phyloP scores from a whole-genome alignment of 1,139 yeast species.

The Lodderomyces margitis region DNA sequence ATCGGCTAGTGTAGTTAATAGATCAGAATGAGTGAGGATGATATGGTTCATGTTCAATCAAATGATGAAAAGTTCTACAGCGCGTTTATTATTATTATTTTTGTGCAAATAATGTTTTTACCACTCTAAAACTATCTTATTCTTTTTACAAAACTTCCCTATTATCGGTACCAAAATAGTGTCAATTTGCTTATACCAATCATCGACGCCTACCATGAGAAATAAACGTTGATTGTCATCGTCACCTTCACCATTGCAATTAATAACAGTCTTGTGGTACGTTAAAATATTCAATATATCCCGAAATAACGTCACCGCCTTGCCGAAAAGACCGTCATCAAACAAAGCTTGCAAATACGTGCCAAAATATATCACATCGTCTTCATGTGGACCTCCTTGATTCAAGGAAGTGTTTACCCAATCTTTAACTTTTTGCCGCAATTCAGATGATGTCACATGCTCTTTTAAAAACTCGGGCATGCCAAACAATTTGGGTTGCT shows the following conservation, averaged over 20 bases:
- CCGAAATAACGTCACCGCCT: constrained; percentile 24
- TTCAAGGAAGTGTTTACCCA: constrained; percentile 51
- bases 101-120: background rate
- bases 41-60: background rate
- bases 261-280: constrained; percentile 12
- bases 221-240: constrained; percentile 7
- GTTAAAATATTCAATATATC: constrained; percentile 18
- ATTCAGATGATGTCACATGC: constrained; percentile 22
- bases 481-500: constrained; percentile 21
- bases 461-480: constrained; percentile 39
- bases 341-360: constrained; percentile 24
- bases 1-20: constrained; percentile 32
- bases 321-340: constrained; percentile 18
- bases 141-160: background rate
- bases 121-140: background rate
- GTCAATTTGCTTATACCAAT: constrained; percentile 20
- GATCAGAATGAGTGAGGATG: background rate
- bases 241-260: constrained; percentile 3
- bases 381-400: constrained; percentile 57
- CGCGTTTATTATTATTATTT: background rate
- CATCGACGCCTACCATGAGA: constrained; percentile 21
- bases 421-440: constrained; percentile 33
- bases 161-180: background rate
- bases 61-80: too few relatives aligned
- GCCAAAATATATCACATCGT: constrained; percentile 47